Conservation (phyloP, 2,329 filamentous ascomycete species). For the Ilyonectria destructans region DNA sequence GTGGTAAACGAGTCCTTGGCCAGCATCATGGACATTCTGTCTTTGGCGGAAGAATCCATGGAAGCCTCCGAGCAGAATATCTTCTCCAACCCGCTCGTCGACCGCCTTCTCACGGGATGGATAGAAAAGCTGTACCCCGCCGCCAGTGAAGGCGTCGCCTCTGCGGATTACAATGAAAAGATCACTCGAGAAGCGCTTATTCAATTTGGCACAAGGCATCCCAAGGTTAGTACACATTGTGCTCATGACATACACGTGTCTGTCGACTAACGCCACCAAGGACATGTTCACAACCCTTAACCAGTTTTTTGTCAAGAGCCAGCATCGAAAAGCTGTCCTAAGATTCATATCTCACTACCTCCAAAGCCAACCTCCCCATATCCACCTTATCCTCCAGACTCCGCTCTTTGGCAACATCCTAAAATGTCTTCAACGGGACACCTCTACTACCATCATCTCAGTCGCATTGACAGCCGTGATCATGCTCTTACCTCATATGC, state of each 20-base stretch:
- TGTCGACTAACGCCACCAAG: slow-evolving; percentile 54
- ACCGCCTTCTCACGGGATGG: slow-evolving; percentile 72
- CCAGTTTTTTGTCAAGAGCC: slow-evolving; percentile 75
- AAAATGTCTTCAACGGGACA: slow-evolving; percentile 83
- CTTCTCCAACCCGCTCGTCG: slow-evolving; percentile 66
- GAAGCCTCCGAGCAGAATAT: slow-evolving; percentile 60
- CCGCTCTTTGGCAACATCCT: slow-evolving; percentile 81
- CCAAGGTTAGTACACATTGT: slow-evolving; percentile 62
- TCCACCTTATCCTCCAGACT: slow-evolving; percentile 82
- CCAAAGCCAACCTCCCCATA: slow-evolving; percentile 83
- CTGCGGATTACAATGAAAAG: slow-evolving; percentile 64
- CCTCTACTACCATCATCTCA: slow-evolving; percentile 83
- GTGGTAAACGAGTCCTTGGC: slow-evolving; percentile 76
- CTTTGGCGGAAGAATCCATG: slow-evolving; percentile 73
- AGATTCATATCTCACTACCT: slow-evolving; percentile 82
- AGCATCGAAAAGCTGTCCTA: slow-evolving; percentile 76
- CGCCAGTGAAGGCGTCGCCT: slow-evolving; percentile 56
- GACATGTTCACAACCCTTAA: slow-evolving; percentile 79
- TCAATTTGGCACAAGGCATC: slow-evolving; percentile 77
- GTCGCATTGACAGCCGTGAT: slow-evolving; percentile 82
- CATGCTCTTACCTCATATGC: slow-evolving; percentile 89
- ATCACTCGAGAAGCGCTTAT: slow-evolving; percentile 69
- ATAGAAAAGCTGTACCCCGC: slow-evolving; percentile 64
- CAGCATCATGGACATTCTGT: slow-evolving; percentile 76
- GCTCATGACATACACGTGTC: background rate